Percentiles rank a stretch among this genome's conserved stretches.
Evolutionary conservation across 2,329 filamentous ascomycete genomes (phyloP).

Genomic region (Cladophialophora carrionii): DNA sequence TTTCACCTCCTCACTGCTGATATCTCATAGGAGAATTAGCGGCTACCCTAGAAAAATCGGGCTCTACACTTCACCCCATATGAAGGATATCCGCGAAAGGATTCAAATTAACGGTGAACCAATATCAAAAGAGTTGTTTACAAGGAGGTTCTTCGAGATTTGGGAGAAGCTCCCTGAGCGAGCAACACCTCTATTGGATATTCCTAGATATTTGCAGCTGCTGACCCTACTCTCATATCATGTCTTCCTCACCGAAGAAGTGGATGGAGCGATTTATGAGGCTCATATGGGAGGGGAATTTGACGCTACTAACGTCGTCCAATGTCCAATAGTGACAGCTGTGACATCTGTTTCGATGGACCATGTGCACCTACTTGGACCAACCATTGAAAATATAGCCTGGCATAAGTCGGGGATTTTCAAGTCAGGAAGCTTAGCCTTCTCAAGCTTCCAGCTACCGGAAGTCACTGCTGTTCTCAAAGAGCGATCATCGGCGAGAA

Average conservation of each 20-base stretch:
- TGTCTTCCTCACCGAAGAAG: slow-evolving; percentile 73
- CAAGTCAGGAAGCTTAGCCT: slow-evolving; percentile 54
- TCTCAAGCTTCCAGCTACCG: slow-evolving; percentile 50
- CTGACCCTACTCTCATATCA: slow-evolving; percentile 86
- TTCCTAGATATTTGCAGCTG: slow-evolving; percentile 91
- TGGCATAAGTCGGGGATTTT: slow-evolving; percentile 93
- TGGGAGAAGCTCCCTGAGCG: slow-evolving; percentile 69
- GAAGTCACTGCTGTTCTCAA: slow-evolving; percentile 60
- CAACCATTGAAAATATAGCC: slow-evolving; percentile 76
- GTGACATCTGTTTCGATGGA: slow-evolving; percentile 85
- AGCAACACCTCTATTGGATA: slow-evolving; percentile 49
- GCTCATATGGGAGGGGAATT: slow-evolving; percentile 92
- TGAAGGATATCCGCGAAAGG: slow-evolving; percentile 79
- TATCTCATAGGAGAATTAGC: slow-evolving; percentile 53
- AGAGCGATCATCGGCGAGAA: slow-evolving; percentile 57
- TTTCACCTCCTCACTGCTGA: slow-evolving; percentile 76
- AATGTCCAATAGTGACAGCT: slow-evolving; percentile 68
- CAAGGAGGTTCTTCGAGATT: slow-evolving; percentile 77
- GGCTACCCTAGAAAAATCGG: slow-evolving; percentile 61
- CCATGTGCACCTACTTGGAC: slow-evolving; percentile 76
- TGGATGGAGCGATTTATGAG: slow-evolving; percentile 80
- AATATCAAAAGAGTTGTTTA: slow-evolving; percentile 69
- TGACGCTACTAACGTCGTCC: slow-evolving; percentile 85
- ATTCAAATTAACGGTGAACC: slow-evolving; percentile 77
- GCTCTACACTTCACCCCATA: slow-evolving; percentile 82